phyloP scores from a whole-genome alignment of 2,329 filamentous ascomycete genomes.

The Capronia coronata region DNA sequence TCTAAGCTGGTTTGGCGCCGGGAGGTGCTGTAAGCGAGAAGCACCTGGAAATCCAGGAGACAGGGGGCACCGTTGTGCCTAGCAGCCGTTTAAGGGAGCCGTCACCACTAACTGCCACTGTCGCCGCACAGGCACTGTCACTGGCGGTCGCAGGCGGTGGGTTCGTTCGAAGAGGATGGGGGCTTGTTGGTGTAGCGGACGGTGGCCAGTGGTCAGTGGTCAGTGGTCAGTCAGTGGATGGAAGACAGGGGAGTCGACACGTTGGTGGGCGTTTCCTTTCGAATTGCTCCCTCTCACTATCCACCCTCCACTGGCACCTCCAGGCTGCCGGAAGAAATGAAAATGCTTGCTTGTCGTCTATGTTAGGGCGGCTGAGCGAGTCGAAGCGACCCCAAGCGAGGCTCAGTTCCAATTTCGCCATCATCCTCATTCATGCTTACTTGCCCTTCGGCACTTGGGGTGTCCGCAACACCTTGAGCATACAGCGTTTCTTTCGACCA shows the following conservation, averaged over 20 bases:
- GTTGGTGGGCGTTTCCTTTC: not conserved
- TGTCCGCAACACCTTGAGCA: constrained; percentile 22
- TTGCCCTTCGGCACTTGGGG: constrained; percentile 26
- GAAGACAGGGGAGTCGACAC: too few relatives aligned
- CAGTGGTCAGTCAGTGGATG: too few relatives aligned
- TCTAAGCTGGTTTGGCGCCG: constrained; percentile 25
- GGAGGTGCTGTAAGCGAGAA: constrained; percentile 28
- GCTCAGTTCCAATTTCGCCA: constrained; percentile 27
- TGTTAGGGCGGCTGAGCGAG: constrained; percentile 23
- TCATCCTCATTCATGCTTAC: constrained; percentile 23
- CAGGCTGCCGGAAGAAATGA: constrained; percentile 6
- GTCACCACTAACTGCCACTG: too few relatives aligned
- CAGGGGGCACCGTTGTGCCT: constrained; percentile 7
- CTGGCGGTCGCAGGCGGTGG: too few relatives aligned
- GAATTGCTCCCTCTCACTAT: not conserved
- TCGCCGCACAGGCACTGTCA: too few relatives aligned
- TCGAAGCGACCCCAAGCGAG: constrained; percentile 28
- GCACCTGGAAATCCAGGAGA: constrained; percentile 22
- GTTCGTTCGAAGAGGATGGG: too few relatives aligned
- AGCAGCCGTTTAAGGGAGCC: not conserved
- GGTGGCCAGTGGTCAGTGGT: too few relatives aligned
- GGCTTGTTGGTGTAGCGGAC: too few relatives aligned
- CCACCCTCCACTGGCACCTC: constrained; percentile 1
- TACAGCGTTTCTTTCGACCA: not conserved
- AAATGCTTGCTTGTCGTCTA: constrained; percentile 20